Evolutionary conservation across 139 green algal genomes (phyloP).

Genomic region (Chlamydomonas sp.): DNA sequence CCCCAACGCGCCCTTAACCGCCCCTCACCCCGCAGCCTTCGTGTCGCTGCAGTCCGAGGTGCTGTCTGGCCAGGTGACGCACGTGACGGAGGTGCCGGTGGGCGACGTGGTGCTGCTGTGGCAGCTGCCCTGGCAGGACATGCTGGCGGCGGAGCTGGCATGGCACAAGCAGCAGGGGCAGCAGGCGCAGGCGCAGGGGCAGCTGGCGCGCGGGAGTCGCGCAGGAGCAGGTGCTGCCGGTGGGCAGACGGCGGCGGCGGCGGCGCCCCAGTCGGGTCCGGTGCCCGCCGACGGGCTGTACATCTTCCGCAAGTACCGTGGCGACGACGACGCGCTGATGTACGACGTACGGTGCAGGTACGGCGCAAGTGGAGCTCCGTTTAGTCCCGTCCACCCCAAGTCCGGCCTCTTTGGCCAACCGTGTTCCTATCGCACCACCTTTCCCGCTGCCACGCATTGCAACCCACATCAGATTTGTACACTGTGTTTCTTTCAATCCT

Average conservation of each 20-base stretch:
- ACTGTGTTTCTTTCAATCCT: not conserved
- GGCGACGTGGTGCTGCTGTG: conserved; percentile 46
- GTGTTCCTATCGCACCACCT: too few relatives aligned
- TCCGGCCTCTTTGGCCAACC: too few relatives aligned
- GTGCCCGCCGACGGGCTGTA: conserved; percentile 69
- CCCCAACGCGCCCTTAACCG: not conserved
- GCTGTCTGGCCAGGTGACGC: conserved; percentile 26
- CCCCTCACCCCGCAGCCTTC: conserved; percentile 51
- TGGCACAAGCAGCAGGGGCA: conserved; percentile 45
- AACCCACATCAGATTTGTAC: too few relatives aligned
- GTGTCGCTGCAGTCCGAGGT: conserved; percentile 56
- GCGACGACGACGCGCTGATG: conserved; percentile 69
- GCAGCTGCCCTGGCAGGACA: conserved; percentile 59
- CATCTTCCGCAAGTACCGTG: conserved; percentile 77
- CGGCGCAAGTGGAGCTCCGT: too few relatives aligned
- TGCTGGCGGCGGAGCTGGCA: conserved; percentile 61
- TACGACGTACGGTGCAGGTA: conserved; percentile 76
- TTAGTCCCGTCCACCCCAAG: too few relatives aligned
- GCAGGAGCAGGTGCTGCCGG: not conserved
- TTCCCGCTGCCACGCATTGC: too few relatives aligned
- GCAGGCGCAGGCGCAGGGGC: not conserved
- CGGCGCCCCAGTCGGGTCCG: not conserved
- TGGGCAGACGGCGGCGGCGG: not conserved
- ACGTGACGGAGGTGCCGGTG: conserved; percentile 55
- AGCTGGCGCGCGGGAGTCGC: not conserved